These are phyloP conservation scores for Hygrophorus pudorinus DNA, from an alignment of 768 basidiomycete genomes.

Conservation along the genomic window DNA sequence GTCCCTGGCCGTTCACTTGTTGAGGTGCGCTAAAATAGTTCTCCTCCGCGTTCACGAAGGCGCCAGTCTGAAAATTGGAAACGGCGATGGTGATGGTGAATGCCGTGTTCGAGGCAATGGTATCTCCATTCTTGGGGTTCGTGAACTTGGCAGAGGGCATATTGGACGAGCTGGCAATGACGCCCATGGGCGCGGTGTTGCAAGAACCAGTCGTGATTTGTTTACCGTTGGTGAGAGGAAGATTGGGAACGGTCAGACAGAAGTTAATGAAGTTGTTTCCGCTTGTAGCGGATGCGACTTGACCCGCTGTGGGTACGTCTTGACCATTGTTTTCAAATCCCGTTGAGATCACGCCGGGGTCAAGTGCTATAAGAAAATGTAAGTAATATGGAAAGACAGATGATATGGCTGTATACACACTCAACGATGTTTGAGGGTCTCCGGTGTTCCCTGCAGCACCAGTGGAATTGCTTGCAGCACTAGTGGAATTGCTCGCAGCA, in stretches of 20 bases:
- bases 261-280: constrained; percentile 57
- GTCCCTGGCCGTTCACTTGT: constrained; percentile 37
- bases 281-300: constrained; percentile 42
- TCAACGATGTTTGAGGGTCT: constrained; percentile 36
- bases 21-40: constrained; percentile 52
- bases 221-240: constrained; percentile 45
- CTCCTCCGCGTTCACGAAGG: constrained; percentile 45
- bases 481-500: constrained; percentile 4
- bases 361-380: constrained; percentile 29
- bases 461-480: constrained; percentile 9
- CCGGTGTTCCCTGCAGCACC: constrained; percentile 9
- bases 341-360: constrained; percentile 37
- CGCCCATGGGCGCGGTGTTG: constrained; percentile 49
- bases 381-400: not conserved
- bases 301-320: constrained; percentile 31
- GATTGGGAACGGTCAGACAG: constrained; percentile 32
- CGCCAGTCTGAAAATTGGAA: constrained; percentile 33
- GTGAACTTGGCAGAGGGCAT: constrained; percentile 42
- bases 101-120: constrained; percentile 31
- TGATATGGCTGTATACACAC: constrained; percentile 14
- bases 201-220: constrained; percentile 45
- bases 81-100: constrained; percentile 46
- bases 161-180: constrained; percentile 35
- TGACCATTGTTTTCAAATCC: constrained; percentile 44
- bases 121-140: constrained; percentile 32